Conservation (phyloP, 2,329 filamentous ascomycete species). For the Botrytis deweyae region DNA sequence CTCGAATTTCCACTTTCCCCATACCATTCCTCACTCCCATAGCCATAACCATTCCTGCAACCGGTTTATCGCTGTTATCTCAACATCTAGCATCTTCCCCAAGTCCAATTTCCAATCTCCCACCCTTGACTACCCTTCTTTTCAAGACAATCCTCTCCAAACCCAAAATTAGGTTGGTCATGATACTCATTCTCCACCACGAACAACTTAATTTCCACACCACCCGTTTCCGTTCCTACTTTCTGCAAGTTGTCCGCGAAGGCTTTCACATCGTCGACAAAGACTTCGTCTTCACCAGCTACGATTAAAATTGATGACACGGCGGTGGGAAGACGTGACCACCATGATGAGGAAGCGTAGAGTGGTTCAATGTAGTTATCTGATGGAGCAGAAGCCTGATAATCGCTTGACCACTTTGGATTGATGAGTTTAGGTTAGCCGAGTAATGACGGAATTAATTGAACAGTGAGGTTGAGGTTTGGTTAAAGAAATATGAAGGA, state of each 20-base stretch:
- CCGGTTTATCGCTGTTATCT: background rate
- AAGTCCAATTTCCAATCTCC: conserved; percentile 7
- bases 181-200: conserved; percentile 34
- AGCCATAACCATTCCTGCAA: background rate
- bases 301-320: conserved; percentile 52
- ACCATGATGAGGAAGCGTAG: conserved; percentile 53
- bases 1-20: background rate
- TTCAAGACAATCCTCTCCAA: conserved; percentile 22
- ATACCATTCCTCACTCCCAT: background rate
- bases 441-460: conserved; percentile 44
- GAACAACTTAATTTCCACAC: background rate
- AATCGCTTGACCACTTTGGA: conserved; percentile 39
- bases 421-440: conserved; percentile 41
- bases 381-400: conserved; percentile 29
- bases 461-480: conserved; percentile 21
- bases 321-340: conserved; percentile 44
- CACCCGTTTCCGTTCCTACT: conserved; percentile 20
- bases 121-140: conserved; percentile 4
- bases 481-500: conserved; percentile 15
- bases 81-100: conserved; percentile 6
- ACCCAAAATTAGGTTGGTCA: conserved; percentile 31
- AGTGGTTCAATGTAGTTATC: conserved; percentile 56
- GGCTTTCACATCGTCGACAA: conserved; percentile 55
- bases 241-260: conserved; percentile 48
- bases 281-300: conserved; percentile 54